Evolutionary conservation across 495 filamentous ascomycete genomes (phyloP).

Genomic region (Oidiodendron maius): DNA sequence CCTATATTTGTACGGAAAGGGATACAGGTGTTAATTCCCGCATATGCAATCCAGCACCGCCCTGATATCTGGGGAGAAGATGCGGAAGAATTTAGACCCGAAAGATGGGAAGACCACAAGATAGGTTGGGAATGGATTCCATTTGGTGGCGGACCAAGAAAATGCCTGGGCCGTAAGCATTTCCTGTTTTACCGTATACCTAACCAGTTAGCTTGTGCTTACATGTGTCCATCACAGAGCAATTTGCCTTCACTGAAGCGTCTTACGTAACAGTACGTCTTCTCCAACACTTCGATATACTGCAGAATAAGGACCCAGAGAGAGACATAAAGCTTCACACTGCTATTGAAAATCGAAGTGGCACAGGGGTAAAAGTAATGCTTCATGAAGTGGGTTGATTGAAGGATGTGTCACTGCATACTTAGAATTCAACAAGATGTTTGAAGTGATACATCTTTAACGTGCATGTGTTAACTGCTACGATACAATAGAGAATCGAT

Average conservation of each 20-base stretch:
- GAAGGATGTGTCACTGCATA: no score
- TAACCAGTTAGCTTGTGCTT: background rate
- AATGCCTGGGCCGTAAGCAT: constrained; percentile 27
- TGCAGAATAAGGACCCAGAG: constrained; percentile 29
- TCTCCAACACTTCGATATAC: constrained; percentile 37
- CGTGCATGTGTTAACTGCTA: no score
- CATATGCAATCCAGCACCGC: constrained; percentile 40
- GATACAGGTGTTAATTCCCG: constrained; percentile 38
- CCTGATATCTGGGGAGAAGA: constrained; percentile 31
- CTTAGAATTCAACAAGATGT: no score
- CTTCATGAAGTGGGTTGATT: constrained; percentile 27
- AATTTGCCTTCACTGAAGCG: constrained; percentile 38
- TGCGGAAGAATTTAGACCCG: constrained; percentile 27
- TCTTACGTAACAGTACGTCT: constrained; percentile 36
- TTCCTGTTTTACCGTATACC: constrained; percentile 12
- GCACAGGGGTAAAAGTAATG: constrained; percentile 35
- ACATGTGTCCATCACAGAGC: constrained; percentile 22
- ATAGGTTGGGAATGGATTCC: constrained; percentile 16
- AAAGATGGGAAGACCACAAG: constrained; percentile 9
- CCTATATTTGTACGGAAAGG: constrained; percentile 42
- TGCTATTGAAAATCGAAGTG: constrained; percentile 41
- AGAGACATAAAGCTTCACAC: constrained; percentile 34
- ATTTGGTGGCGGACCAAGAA: constrained; percentile 14
- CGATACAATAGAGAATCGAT: no score
- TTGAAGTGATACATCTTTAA: no score